These are phyloP conservation scores for Porphyrellus cyaneotinctus DNA, from an alignment of 768 basidiomycete species.

Conservation along the genomic window DNA sequence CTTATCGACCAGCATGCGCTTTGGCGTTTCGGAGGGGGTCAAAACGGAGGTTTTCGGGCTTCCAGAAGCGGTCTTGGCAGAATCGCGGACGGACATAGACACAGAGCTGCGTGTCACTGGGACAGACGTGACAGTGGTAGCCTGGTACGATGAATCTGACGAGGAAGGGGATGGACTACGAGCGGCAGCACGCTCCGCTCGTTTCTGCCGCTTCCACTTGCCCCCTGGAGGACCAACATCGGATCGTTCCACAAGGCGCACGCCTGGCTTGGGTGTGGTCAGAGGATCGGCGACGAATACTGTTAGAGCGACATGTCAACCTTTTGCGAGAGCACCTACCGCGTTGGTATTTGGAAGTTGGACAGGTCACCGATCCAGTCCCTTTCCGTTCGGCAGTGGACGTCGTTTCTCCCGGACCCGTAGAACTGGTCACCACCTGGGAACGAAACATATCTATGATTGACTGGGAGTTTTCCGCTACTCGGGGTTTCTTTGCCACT, in stretches of 20 bases:
- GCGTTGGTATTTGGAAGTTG: not conserved
- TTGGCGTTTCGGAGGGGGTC: no score
- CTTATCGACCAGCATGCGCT: no score
- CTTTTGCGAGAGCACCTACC: not conserved
- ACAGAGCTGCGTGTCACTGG: not conserved
- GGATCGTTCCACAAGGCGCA: not conserved
- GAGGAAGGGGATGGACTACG: not conserved
- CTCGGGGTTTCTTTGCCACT: not conserved
- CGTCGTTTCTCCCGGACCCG: not conserved
- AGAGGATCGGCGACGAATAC: not conserved
- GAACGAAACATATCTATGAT: not conserved
- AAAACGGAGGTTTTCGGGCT: no score
- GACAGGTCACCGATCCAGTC: not conserved
- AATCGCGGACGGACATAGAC: not conserved
- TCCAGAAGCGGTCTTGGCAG: no score
- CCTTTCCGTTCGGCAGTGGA: not conserved
- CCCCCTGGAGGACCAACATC: not conserved
- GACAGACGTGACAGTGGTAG: not conserved
- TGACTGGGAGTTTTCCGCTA: not conserved
- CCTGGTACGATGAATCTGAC: not conserved
- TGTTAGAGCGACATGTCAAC: not conserved
- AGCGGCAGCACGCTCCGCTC: not conserved
- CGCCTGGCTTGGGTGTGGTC: not conserved
- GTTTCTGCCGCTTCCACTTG: conserved; percentile 1
- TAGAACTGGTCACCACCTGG: not conserved